Evolutionary conservation across 192 early-diverging fungal genomes (phyloP).

Genomic region (Phycomyces nitens): DNA sequence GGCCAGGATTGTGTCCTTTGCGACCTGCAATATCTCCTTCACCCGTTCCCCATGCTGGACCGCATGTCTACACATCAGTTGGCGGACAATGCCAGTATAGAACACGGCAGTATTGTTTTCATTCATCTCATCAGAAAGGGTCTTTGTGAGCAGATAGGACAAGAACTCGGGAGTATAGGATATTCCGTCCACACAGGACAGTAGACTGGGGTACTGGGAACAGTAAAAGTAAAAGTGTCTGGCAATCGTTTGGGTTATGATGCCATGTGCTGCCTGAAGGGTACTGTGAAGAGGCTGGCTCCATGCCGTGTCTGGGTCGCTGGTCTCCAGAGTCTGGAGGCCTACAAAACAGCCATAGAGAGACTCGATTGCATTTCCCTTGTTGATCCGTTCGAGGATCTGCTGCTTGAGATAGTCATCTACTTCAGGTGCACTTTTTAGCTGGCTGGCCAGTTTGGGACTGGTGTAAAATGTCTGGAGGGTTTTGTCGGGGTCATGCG

Average conservation of each 20-base stretch:
- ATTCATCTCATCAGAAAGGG: constrained; percentile 23
- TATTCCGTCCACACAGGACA: constrained; percentile 34
- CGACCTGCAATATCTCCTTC: constrained; percentile 9
- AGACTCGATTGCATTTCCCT: constrained; percentile 26
- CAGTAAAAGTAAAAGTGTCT: constrained; percentile 32
- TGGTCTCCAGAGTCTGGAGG: constrained; percentile 4
- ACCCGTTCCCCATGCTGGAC: constrained; percentile 10
- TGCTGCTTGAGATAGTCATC: constrained; percentile 9
- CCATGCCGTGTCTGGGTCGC: constrained; percentile 14
- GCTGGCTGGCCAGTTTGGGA: not conserved
- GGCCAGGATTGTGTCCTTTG: constrained; percentile 11
- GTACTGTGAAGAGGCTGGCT: constrained; percentile 3
- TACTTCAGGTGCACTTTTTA: not conserved
- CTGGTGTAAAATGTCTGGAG: constrained; percentile 24
- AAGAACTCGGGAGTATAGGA: constrained; percentile 31
- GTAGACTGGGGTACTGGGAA: constrained; percentile 27
- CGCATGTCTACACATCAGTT: constrained; percentile 19
- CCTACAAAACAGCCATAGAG: constrained; percentile 29
- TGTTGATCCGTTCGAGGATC: constrained; percentile 8
- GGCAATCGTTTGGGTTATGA: constrained; percentile 13
- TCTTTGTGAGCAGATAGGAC: constrained; percentile 20
- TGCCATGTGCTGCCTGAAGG: constrained; percentile 12
- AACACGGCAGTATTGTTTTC: constrained; percentile 17
- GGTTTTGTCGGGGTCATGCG: constrained; percentile 29
- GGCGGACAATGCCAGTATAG: constrained; percentile 28